A percentile compares a stretch with the other conserved stretches of the same genome.
phyloP scores from a whole-genome alignment of 2,329 filamentous ascomycete genomes.

The Rhinocladiella mackenziei region DNA sequence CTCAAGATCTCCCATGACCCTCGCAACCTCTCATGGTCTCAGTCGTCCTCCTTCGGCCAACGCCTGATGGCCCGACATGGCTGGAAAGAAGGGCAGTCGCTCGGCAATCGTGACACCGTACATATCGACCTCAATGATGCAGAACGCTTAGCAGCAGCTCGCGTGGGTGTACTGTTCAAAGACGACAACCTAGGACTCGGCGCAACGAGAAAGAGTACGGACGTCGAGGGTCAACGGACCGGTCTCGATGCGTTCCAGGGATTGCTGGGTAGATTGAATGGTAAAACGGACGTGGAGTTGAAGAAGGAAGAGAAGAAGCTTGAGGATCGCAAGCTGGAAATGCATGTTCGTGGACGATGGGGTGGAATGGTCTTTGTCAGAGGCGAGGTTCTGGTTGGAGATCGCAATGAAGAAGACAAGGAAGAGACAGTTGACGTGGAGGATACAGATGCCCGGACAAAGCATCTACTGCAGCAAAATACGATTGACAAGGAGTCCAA shows the following conservation, averaged over 20 bases:
- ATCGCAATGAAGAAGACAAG: conserved; percentile 38
- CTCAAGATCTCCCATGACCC: conserved; percentile 83
- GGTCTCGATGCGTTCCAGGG: conserved; percentile 84
- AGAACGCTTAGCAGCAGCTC: conserved; percentile 26
- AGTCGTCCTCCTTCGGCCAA: conserved; percentile 82
- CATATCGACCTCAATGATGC: conserved; percentile 44
- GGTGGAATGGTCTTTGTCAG: conserved; percentile 80
- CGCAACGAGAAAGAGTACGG: conserved; percentile 63
- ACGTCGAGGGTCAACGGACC: conserved; percentile 66
- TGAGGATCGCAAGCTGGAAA: conserved; percentile 66
- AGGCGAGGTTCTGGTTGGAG: conserved; percentile 68
- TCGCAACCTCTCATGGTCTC: conserved; percentile 91
- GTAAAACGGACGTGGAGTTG: conserved; percentile 70
- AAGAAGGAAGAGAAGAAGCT: conserved; percentile 65
- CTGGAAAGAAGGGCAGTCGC: conserved; percentile 79
- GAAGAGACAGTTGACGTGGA: conserved; percentile 40
- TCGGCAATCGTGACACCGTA: conserved; percentile 71
- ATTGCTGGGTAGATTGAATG: conserved; percentile 82
- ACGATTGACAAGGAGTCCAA: conserved; percentile 5
- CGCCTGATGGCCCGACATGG: conserved; percentile 83
- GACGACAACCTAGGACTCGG: conserved; percentile 90
- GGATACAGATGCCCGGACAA: conserved; percentile 50
- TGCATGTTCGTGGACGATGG: conserved; percentile 71
- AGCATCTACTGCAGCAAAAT: conserved; percentile 36
- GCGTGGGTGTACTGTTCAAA: conserved; percentile 52